These are phyloP conservation scores for Asterophora lycoperdoides DNA, from an alignment of 768 basidiomycete species.

Conservation along the genomic window DNA sequence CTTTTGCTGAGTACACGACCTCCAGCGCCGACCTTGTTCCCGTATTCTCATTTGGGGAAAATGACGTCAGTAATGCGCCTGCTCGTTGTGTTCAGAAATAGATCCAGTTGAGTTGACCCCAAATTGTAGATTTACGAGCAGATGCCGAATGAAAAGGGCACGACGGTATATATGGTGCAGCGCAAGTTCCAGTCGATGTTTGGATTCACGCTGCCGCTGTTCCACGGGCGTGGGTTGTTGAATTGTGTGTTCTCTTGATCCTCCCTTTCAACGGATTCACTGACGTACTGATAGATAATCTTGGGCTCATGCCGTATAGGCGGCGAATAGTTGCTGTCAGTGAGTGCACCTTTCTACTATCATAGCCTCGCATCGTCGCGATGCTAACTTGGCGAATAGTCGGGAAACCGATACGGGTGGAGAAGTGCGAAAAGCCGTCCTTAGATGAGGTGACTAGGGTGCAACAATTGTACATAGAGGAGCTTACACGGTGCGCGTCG, in stretches of 20 bases:
- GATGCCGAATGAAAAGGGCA: conserved; percentile 93
- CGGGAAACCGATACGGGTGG: conserved; percentile 82
- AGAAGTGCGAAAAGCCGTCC: conserved; percentile 74
- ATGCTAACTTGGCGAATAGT: conserved; percentile 40
- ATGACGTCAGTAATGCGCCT: conserved; percentile 65
- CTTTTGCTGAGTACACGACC: too few relatives aligned
- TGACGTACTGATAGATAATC: conserved; percentile 60
- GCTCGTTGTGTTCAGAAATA: not conserved
- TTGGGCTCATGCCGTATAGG: conserved; percentile 94
- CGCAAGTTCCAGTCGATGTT: conserved; percentile 89
- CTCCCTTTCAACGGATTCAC: not conserved
- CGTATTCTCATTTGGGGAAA: conserved; percentile 98
- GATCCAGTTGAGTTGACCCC: not conserved
- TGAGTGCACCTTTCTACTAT: conserved; percentile 41
- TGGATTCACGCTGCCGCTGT: conserved; percentile 95
- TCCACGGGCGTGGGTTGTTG: conserved; percentile 91
- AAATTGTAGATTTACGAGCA: conserved; percentile 83
- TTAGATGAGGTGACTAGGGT: conserved; percentile 73
- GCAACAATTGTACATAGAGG: conserved; percentile 87
- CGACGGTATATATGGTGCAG: conserved; percentile 80
- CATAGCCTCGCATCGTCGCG: not conserved
- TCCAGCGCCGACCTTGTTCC: conserved; percentile 90
- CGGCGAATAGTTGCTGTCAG: conserved; percentile 94
- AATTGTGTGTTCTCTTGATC: conserved; percentile 63
- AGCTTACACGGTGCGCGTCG: conserved; percentile 72